phyloP scores from a whole-genome alignment of 768 basidiomycete genomes.

The Agaricus sinodeliciosus region DNA sequence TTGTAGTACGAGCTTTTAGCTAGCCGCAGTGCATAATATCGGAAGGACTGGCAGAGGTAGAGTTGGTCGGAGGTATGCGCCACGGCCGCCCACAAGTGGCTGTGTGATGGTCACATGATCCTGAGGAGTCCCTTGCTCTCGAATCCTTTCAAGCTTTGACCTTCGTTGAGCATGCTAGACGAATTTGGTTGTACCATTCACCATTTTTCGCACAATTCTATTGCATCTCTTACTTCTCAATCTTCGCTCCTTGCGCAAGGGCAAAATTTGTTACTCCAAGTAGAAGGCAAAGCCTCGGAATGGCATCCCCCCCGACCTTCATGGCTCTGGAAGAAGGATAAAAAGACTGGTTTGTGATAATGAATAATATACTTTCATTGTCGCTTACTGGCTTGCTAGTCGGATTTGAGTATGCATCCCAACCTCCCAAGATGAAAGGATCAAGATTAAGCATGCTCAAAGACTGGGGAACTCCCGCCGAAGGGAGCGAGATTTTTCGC shows the following conservation, averaged over 20 bases:
- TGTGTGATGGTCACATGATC: no score
- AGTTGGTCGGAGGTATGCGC: no score
- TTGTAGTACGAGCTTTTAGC: background rate
- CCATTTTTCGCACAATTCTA: background rate
- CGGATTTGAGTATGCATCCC: background rate
- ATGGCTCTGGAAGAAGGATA: background rate
- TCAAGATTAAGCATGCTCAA: background rate
- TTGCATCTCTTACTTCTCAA: background rate
- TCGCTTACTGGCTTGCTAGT: background rate
- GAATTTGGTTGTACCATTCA: background rate
- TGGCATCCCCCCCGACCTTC: background rate
- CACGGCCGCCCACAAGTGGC: no score
- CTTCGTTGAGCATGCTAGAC: background rate
- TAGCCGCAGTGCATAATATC: background rate
- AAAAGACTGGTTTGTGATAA: background rate
- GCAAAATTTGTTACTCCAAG: background rate
- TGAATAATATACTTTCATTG: no score
- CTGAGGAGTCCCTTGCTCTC: no score
- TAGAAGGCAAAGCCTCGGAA: background rate
- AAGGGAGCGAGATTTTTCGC: conserved; percentile 1
- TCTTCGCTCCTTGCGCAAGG: conserved; percentile 1
- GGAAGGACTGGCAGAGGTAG: background rate
- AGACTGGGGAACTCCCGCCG: conserved; percentile 5
- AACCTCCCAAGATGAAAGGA: background rate
- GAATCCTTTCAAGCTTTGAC: no score